Conservation (phyloP, 2,329 filamentous ascomycete species). For the Salinomyces thailandicus region DNA sequence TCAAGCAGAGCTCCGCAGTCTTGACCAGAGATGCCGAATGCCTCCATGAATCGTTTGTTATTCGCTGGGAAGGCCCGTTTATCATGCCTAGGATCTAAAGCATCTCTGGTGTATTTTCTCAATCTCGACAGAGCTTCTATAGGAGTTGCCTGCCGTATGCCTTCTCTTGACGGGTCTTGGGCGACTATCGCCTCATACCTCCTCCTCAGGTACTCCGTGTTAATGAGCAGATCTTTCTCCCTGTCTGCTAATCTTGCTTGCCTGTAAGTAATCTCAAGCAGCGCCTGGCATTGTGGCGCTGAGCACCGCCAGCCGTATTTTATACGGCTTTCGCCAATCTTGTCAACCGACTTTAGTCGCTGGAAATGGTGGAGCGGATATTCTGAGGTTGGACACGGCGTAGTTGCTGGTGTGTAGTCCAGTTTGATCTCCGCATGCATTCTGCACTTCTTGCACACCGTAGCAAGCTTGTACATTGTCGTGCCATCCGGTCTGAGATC, state of each 20-base stretch:
- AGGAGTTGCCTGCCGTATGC: slow-evolving; percentile 40
- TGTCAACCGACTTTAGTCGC: slow-evolving; percentile 9
- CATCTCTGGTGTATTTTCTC: slow-evolving; percentile 50
- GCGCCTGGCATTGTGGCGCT: slow-evolving; percentile 44
- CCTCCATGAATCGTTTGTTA: slow-evolving; percentile 55
- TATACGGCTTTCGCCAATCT: slow-evolving; percentile 23
- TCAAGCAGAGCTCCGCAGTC: slow-evolving; percentile 50
- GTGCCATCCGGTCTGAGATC: slow-evolving; percentile 29
- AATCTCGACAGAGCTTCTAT: slow-evolving; percentile 48
- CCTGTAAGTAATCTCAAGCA: slow-evolving; percentile 42
- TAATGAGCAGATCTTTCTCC: slow-evolving; percentile 43
- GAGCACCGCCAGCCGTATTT: slow-evolving; percentile 47
- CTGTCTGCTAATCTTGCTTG: slow-evolving; percentile 42
- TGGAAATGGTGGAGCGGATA: slow-evolving; percentile 53
- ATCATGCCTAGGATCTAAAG: slow-evolving; percentile 39
- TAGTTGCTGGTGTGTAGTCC: slow-evolving; percentile 34
- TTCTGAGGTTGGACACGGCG: slow-evolving; percentile 37
- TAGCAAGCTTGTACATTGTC: slow-evolving; percentile 46
- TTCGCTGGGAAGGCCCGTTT: slow-evolving; percentile 46
- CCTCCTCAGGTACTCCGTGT: slow-evolving; percentile 41
- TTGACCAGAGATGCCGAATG: slow-evolving; percentile 42
- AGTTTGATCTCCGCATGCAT: slow-evolving; percentile 51
- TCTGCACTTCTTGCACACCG: slow-evolving; percentile 52
- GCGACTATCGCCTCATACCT: slow-evolving; percentile 45
- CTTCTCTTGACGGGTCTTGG: slow-evolving; percentile 44